Base-by-base conservation (phyloP, 202 grass and related monocot genomes). In the Dendrocalamus latiflorus region DNA sequence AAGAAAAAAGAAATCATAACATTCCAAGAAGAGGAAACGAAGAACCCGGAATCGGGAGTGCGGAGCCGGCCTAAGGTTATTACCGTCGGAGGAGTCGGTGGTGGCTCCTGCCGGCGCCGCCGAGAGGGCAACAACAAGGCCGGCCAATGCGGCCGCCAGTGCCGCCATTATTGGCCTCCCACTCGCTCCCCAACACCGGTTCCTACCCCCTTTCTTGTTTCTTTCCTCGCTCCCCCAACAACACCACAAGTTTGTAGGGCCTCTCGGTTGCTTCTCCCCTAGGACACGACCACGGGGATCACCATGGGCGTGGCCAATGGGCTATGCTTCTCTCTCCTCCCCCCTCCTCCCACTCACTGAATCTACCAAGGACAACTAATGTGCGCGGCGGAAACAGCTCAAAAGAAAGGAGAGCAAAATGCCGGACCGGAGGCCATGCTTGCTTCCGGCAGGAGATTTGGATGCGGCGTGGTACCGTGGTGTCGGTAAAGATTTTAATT, bases 81-180 rank as follows among this genome's bases (percentile, higher is more conserved):
- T 83, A 99, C 97, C 90, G 48, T 99, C 97, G 54, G 86, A 80
- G 21, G 89, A 70, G 58, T 99, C 91, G 17, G 97, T 99, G 73
- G 62, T 75, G 57, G 93, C 87, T 76, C 81, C 84, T 49, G 79
- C 91, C 81, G 85, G 55, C 60, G 84, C 75, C 56, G 76, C 53
- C 7, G 69, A 72, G 24, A 72, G 48, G 58, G 70, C 81, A 28
- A 91, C 53, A 65, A 94, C 60, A 42, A 94, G 73, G 16, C 38
- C 71, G 33, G 78, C 51, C 54, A 88, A 86, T 86, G 87, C 83
- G 65, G 80, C 85, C 20, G 85, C 82, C 79, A 81, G 79, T 81
- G 85, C 70, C 84, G 82, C 89, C 88, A 94, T 93, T 33, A 42
- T 68, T 60, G 69, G n/a, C 24, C n/a, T 68, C 44, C 34, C 45